These are phyloP conservation scores for Linderina pennispora DNA, from an alignment of 192 early-diverging fungal genomes.

Conservation along the genomic window DNA sequence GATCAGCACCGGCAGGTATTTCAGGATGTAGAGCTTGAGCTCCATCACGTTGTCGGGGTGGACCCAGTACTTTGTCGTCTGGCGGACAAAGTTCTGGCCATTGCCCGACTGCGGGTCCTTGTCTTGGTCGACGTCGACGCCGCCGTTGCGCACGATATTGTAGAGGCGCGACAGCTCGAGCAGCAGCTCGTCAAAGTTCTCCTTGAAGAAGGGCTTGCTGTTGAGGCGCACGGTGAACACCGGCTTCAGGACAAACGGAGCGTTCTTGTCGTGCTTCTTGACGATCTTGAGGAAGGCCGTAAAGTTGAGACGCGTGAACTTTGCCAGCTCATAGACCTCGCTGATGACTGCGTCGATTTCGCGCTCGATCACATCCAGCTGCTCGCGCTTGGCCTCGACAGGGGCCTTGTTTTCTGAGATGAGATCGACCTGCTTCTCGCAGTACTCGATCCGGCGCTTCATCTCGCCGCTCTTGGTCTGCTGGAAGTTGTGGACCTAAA, in stretches of 20 bases:
- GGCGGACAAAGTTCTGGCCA: conserved; percentile 68
- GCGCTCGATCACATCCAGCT: conserved; percentile 52
- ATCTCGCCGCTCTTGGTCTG: conserved; percentile 70
- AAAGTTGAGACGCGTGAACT: conserved; percentile 74
- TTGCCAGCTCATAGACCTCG: conserved; percentile 72
- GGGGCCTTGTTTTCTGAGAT: conserved; percentile 48
- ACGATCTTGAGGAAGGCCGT: conserved; percentile 87
- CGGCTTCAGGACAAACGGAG: conserved; percentile 69
- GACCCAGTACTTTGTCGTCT: conserved; percentile 93
- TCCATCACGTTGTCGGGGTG: conserved; percentile 93
- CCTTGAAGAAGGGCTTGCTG: conserved; percentile 74
- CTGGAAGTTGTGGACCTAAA: conserved; percentile 64
- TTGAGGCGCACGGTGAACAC: conserved; percentile 79
- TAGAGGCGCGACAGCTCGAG: conserved; percentile 79
- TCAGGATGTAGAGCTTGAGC: conserved; percentile 85
- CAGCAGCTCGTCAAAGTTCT: conserved; percentile 80
- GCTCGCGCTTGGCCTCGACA: conserved; percentile 38
- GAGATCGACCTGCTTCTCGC: conserved; percentile 53
- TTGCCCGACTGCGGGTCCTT: conserved; percentile 44
- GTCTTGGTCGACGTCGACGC: conserved; percentile 46
- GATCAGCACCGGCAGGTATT: conserved; percentile 85
- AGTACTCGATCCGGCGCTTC: conserved; percentile 60
- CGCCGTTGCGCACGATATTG: conserved; percentile 68
- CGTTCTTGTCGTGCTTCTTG: conserved; percentile 99
- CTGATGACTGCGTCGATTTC: conserved; percentile 68